A percentile compares a stretch with the other conserved stretches of the same genome.
Evolutionary conservation across 441 rosid genomes (phyloP).

Genomic region (Erysimum cheiri): DNA sequence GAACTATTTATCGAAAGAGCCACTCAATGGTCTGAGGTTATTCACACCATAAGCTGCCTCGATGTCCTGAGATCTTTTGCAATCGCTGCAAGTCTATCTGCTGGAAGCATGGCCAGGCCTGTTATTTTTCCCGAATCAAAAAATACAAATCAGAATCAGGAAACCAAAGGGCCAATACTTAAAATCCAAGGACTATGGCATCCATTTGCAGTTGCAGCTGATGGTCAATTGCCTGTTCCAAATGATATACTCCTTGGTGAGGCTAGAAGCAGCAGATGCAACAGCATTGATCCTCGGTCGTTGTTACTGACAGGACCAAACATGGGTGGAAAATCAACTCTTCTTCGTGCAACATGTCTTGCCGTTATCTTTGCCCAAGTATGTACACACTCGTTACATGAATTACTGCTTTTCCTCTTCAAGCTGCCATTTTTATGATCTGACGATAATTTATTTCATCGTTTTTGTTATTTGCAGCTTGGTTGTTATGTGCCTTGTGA

Average conservation of each 20-base stretch:
- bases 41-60: slow-evolving; percentile 76
- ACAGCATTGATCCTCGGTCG: slow-evolving; percentile 58
- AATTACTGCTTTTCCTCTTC: background rate
- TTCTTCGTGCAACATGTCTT: slow-evolving; percentile 89
- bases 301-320: slow-evolving; percentile 96
- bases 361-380: slow-evolving; percentile 95
- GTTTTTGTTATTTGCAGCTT: slow-evolving; percentile 50
- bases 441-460: too few relatives aligned
- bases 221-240: slow-evolving; percentile 78
- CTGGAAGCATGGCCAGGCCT: slow-evolving; percentile 77
- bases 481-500: slow-evolving; percentile 93
- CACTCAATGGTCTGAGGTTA: slow-evolving; percentile 72
- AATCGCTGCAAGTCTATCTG: slow-evolving; percentile 61
- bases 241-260: slow-evolving; percentile 83
- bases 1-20: slow-evolving; percentile 87
- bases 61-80: slow-evolving; percentile 86
- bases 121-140: slow-evolving; percentile 61
- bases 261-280: slow-evolving; percentile 51
- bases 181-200: slow-evolving; percentile 90
- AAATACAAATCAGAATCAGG: slow-evolving; percentile 43
- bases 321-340: slow-evolving; percentile 99
- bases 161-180: slow-evolving; percentile 64
- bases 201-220: slow-evolving; percentile 82
- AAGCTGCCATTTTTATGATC: too few relatives aligned
- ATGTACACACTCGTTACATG: slow-evolving; percentile 29